Percentiles rank a stretch among this genome's conserved stretches.
Conservation (phyloP, 257 asterid genomes). For the Ligustrum vulgare region DNA sequence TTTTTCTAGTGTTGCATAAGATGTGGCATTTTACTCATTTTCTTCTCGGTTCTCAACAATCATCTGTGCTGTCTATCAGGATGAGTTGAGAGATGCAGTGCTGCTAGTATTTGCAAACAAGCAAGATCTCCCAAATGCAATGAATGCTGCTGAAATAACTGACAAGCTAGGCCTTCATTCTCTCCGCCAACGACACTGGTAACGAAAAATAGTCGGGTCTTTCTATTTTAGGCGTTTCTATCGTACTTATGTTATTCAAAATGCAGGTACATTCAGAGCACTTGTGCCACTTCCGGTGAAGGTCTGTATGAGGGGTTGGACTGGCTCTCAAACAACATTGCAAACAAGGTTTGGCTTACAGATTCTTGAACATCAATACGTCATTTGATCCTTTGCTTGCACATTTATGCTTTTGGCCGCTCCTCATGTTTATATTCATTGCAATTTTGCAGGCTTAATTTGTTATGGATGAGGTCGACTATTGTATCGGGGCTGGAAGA, state of each 20-base stretch:
- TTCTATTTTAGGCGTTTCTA: background rate
- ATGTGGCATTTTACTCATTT: background rate
- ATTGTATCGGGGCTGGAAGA: constrained; percentile 2
- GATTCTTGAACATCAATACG: background rate
- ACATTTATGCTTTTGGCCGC: background rate
- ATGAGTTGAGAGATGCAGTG: constrained; percentile 61
- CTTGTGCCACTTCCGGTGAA: constrained; percentile 50
- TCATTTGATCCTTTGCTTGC: background rate
- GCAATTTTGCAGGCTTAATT: constrained; percentile 32
- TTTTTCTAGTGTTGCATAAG: background rate
- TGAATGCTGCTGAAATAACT: constrained; percentile 69
- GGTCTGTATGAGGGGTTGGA: constrained; percentile 50
- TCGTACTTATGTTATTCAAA: background rate
- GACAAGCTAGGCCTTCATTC: constrained; percentile 71
- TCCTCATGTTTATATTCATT: background rate
- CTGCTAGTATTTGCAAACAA: constrained; percentile 64
- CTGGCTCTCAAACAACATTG: constrained; percentile 54
- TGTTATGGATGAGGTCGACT: constrained; percentile 2
- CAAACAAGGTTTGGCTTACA: constrained; percentile 37
- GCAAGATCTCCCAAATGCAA: constrained; percentile 71
- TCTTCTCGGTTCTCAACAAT: constrained; percentile 4
- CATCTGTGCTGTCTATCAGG: constrained; percentile 27
- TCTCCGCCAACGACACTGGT: constrained; percentile 66
- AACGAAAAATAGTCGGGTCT: background rate
- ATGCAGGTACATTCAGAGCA: constrained; percentile 53